Percentiles rank a stretch among this genome's conserved stretches.
Evolutionary conservation across 441 rosid genomes (phyloP).

Genomic region (Syzygium malaccense): DNA sequence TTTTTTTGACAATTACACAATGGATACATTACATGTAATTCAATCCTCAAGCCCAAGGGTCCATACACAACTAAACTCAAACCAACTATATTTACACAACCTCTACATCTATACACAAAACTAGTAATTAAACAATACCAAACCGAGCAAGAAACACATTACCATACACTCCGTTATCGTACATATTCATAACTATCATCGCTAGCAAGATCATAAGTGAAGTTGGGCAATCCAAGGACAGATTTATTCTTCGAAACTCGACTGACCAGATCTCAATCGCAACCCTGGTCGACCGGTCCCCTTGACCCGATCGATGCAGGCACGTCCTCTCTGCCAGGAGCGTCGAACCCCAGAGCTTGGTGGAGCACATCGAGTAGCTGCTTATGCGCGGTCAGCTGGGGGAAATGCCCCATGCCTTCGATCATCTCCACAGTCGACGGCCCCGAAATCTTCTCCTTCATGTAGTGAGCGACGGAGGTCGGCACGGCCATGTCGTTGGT

Average conservation of each 20-base stretch:
- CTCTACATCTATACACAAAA: neutral
- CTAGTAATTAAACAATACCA: neutral
- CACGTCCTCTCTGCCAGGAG: neutral
- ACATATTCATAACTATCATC: neutral
- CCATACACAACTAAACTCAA: neutral
- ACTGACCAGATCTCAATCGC: neutral
- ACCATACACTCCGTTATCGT: neutral
- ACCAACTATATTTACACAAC: neutral
- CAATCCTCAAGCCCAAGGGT: neutral
- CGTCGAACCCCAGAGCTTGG: neutral
- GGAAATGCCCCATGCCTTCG: slow-evolving; percentile 43
- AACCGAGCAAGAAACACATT: neutral
- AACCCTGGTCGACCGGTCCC: neutral
- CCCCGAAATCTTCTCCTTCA: neutral
- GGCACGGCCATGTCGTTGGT: neutral
- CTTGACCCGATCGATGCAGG: neutral
- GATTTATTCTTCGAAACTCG: neutral
- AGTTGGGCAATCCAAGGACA: neutral
- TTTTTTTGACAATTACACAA: neutral
- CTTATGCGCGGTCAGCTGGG: slow-evolving; percentile 52
- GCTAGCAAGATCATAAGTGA: neutral
- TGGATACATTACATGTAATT: neutral
- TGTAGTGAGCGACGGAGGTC: neutral
- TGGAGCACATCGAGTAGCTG: neutral
- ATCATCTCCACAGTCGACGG: neutral